Evolutionary conservation across 192 early-diverging fungal genomes (phyloP).

Genomic region (Entomortierella lignicola): DNA sequence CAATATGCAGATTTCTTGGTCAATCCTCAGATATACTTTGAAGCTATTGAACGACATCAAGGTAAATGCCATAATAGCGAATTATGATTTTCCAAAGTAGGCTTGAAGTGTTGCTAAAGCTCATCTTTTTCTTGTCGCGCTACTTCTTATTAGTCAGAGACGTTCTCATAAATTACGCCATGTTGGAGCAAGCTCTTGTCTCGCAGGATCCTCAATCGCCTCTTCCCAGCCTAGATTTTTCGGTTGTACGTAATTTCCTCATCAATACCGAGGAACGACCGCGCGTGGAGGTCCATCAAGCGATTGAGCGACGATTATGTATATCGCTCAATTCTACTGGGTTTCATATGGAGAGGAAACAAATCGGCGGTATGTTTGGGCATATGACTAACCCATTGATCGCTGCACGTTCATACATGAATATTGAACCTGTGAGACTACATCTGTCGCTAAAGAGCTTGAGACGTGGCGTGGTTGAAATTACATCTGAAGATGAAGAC

Average conservation of each 20-base stretch:
- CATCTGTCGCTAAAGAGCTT: slow-evolving; percentile 71
- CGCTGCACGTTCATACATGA: slow-evolving; percentile 81
- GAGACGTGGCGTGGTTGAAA: slow-evolving; percentile 69
- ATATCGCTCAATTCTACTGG: slow-evolving; percentile 3
- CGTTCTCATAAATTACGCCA: slow-evolving; percentile 11
- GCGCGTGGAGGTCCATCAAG: slow-evolving; percentile 23
- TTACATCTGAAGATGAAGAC: slow-evolving; percentile 58
- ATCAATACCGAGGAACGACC: neutral
- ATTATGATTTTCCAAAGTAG: too few species aligned
- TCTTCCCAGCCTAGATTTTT: slow-evolving; percentile 3
- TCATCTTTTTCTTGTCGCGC: neutral
- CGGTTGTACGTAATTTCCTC: slow-evolving; percentile 6
- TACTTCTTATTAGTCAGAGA: neutral
- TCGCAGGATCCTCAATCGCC: neutral
- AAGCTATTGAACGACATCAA: slow-evolving; percentile 8
- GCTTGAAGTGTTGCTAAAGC: neutral
- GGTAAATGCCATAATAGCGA: too few species aligned
- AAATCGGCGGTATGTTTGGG: slow-evolving; percentile 66
- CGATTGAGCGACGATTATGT: slow-evolving; percentile 62
- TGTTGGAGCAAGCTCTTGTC: slow-evolving; percentile 16
- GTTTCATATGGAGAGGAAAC: neutral
- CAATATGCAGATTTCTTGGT: slow-evolving; percentile 24
- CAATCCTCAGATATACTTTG: slow-evolving; percentile 24
- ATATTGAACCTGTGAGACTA: slow-evolving; percentile 74
- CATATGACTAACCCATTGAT: slow-evolving; percentile 79